These are phyloP conservation scores for Zasmidium cellare DNA, from an alignment of 2,329 filamentous ascomycete genomes.

Conservation along the genomic window DNA sequence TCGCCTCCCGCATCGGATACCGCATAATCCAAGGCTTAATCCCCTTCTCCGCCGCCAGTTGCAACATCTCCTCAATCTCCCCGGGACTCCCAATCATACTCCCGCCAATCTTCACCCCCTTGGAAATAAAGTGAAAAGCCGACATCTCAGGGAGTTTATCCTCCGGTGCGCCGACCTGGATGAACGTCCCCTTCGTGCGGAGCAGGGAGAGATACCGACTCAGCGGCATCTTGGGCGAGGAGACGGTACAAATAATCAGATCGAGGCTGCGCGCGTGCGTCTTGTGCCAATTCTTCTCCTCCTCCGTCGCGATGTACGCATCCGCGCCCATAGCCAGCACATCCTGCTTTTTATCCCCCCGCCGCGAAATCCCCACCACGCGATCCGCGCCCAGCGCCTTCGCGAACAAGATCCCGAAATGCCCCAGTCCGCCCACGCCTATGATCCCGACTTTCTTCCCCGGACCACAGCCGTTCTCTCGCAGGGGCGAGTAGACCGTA, in stretches of 20 bases:
- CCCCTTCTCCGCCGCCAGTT: slow-evolving; percentile 59
- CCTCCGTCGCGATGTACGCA: slow-evolving; percentile 57
- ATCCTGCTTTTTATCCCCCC: slow-evolving; percentile 58
- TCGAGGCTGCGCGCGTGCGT: slow-evolving; percentile 56
- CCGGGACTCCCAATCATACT: slow-evolving; percentile 53
- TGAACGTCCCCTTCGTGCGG: slow-evolving; percentile 59
- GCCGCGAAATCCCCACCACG: slow-evolving; percentile 65
- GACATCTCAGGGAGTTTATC: slow-evolving; percentile 53
- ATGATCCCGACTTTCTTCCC: slow-evolving; percentile 72
- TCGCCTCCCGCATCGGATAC: slow-evolving; percentile 59
- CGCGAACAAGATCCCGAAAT: slow-evolving; percentile 71
- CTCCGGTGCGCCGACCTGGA: slow-evolving; percentile 64
- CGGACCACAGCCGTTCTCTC: slow-evolving; percentile 65
- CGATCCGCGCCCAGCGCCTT: slow-evolving; percentile 68
- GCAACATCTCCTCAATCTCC: slow-evolving; percentile 63
- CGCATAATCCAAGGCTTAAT: slow-evolving; percentile 64
- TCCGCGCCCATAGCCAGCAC: slow-evolving; percentile 63
- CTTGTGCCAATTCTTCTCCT: slow-evolving; percentile 61
- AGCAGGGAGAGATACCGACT: slow-evolving; percentile 62
- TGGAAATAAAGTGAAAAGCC: slow-evolving; percentile 60
- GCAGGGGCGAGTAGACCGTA: slow-evolving; percentile 70
- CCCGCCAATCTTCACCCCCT: slow-evolving; percentile 50
- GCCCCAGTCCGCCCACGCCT: slow-evolving; percentile 67
- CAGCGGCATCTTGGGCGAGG: slow-evolving; percentile 62
- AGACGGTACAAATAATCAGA: slow-evolving; percentile 61